Base-by-base conservation (phyloP, 805 yeast species). In the Tetrapisispora nanseiensis region DNA sequence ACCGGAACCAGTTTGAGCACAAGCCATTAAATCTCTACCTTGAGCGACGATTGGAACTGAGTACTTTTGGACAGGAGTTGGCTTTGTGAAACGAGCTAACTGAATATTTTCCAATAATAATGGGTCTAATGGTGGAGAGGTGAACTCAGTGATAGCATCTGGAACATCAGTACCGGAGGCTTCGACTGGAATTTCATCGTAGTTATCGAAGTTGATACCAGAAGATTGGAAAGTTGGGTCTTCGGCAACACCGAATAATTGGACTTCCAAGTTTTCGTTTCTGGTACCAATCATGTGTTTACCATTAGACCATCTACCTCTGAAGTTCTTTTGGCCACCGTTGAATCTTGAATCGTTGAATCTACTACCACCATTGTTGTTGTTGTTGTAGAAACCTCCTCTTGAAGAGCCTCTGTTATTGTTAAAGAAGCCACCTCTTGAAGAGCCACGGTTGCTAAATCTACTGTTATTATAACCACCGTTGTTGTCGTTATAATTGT, bases 1-100 rank as follows among this genome's bases (percentile, higher is more conserved):
- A 78, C 99, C 99, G 46, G 97, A 89, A 82, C 95, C 95, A 54
- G 95, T 86, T 73, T 86, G 95, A 46, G 95, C 95, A 77, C 95
- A 86, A 29, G 95, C 95, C 95, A 86, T 86, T 69, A 86, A 75
- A 68, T 86, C 95, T 69, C 95, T 78, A 57, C 89, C 86, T 46
- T 72, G 78, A 46, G 90, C 86, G 51, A 86, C 90, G 51, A 86
- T 86, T 52, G 95, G 95, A 50, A 86, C 82, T 35, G 95, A 86
- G 74, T 86, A 86, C 69, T 86, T 86, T 66, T 86, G 95, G 45
- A 86, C 95, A 40, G 95, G 98, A 28, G 99, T 92, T 62, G 98
- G 98, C 68, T 76, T 86, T 51, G 85, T 78, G 74, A 90, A 92
- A 67, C 95, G 80, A 33, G 97, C 92, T 52, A 82, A 72, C 54